Evolutionary conservation across 306 rosid genomes (phyloP), one percentile per base, ranked within the genome.

Genomic region (Cucumis melo): DNA sequence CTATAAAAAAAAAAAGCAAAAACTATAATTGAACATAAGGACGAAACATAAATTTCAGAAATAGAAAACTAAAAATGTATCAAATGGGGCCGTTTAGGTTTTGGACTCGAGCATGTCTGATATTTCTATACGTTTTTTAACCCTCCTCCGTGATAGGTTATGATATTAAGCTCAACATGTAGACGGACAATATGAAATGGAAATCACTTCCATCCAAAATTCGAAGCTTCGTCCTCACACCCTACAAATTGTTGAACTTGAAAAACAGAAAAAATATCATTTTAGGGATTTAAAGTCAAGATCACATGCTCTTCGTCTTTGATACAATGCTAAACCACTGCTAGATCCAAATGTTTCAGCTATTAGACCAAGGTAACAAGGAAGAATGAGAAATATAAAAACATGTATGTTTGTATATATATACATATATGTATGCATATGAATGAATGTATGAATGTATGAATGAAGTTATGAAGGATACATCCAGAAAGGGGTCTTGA

Each of bases 401-500:
- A 13, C 29, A 57, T 57, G 59, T 54, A 20, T 57, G 29, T 57
- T 20, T n/a, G 38, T 23, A 21, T 60, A 7, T 4, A 42, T 42
- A 42, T 42, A 42, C 48, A 0, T 2, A 2, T 5, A 13, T 61
- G 41, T 11, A 61, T 27, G 41, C 5, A 1, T 70, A 21, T 42
- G 72, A 16, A 67, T 21, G 74, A 34, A 27, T 32, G 36, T 32
- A 38, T 20, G 68, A 84, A 48, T 48, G 5, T 32, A 38, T 20
- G 68, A 84, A 48, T 48, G 5, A 13, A 48, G 3, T 1, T 51
- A 51, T 51, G 56, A 15, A 85, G 91, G 94, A 91, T 91, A 91
- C 97, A 89, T 87, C 85, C 79, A 87, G 6, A 79, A 76, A 83
- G 92, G 93, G 71, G 97, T 87, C 73, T 84, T 91, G 88, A 88